These are phyloP conservation scores for Penicillium verhagenii DNA, from an alignment of 495 filamentous ascomycete genomes.

Conservation along the genomic window DNA sequence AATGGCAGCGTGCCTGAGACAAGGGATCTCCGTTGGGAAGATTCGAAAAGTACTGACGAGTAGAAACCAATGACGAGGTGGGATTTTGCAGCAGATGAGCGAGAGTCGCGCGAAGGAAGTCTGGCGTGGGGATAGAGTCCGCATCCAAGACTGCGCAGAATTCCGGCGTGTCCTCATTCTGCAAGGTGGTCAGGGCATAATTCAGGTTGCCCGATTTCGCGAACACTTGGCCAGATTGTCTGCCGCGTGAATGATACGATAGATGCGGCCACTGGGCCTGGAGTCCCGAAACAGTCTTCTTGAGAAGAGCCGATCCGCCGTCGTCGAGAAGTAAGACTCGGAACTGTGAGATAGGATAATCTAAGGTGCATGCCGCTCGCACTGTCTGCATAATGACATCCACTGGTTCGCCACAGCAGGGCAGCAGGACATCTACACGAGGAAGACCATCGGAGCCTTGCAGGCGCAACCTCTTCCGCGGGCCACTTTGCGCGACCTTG, in stretches of 20 bases:
- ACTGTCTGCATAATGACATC: slow-evolving; percentile 54
- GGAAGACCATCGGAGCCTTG: slow-evolving; percentile 27
- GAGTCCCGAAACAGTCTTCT: slow-evolving; percentile 27
- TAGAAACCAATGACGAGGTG: slow-evolving; percentile 29
- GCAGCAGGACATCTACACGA: slow-evolving; percentile 47
- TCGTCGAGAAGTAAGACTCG: slow-evolving; percentile 53
- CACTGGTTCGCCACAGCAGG: slow-evolving; percentile 49
- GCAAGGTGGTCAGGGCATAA: slow-evolving; percentile 42
- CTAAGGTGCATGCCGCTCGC: slow-evolving; percentile 42
- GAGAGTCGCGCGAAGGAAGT: slow-evolving; percentile 51
- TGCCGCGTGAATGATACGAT: slow-evolving; percentile 45
- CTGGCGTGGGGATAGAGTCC: slow-evolving; percentile 45
- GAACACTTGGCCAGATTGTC: slow-evolving; percentile 39
- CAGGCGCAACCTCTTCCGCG: slow-evolving; percentile 27
- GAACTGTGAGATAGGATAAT: slow-evolving; percentile 48
- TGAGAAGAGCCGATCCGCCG: slow-evolving; percentile 37
- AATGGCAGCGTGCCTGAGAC: slow-evolving; percentile 43
- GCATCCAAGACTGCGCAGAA: slow-evolving; percentile 40
- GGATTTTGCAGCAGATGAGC: slow-evolving; percentile 46
- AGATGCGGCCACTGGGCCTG: slow-evolving; percentile 35
- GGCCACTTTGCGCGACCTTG: not conserved
- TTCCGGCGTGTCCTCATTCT: slow-evolving; percentile 38
- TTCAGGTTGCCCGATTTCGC: slow-evolving; percentile 58
- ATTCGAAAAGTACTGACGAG: slow-evolving; percentile 52
- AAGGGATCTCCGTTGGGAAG: slow-evolving; percentile 49